These are phyloP conservation scores for Apostasia ramifera DNA, from an alignment of 106 monocot species.

Conservation along the genomic window DNA sequence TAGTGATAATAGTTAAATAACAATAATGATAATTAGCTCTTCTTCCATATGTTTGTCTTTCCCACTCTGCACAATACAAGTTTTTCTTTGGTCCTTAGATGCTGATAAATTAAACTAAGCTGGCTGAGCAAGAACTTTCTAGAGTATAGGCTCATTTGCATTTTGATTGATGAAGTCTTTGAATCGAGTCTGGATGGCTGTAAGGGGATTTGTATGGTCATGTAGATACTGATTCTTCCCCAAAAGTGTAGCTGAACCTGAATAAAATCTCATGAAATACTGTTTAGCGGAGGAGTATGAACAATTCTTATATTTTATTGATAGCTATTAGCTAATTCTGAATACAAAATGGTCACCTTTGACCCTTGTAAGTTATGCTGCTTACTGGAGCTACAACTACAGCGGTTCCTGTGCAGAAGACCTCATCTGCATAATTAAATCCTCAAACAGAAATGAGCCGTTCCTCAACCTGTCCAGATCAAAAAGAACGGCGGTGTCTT, in stretches of 20 bases:
- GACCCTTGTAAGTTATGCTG: slow-evolving; percentile 19
- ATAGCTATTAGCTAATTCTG: too few species aligned
- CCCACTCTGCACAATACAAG: too few species aligned
- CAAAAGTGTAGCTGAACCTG: slow-evolving; percentile 24
- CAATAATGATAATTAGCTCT: too few species aligned
- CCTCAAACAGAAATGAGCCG: slow-evolving; percentile 25
- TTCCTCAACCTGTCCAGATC: slow-evolving; percentile 28
- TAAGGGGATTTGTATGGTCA: slow-evolving; percentile 18
- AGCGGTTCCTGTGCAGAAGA: slow-evolving; percentile 50
- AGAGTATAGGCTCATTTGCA: too few species aligned
- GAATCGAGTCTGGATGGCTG: slow-evolving; percentile 26
- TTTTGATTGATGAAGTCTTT: too few species aligned
- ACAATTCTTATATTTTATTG: background rate
- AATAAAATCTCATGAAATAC: background rate
- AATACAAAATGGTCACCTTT: slow-evolving; percentile 14
- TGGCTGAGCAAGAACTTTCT: too few species aligned
- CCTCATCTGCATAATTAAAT: slow-evolving; percentile 28
- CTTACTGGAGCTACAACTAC: slow-evolving; percentile 35
- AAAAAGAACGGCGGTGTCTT: background rate
- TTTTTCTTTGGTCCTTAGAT: too few species aligned
- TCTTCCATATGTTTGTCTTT: too few species aligned
- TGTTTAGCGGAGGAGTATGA: background rate
- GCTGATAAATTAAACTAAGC: too few species aligned
- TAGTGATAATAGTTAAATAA: too few species aligned
- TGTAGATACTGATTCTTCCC: slow-evolving; percentile 9